Percentiles rank a stretch among this genome's conserved stretches.
These are phyloP conservation scores for Lithospermum erythrorhizon DNA, from an alignment of 257 asterid genomes.

Conservation along the genomic window DNA sequence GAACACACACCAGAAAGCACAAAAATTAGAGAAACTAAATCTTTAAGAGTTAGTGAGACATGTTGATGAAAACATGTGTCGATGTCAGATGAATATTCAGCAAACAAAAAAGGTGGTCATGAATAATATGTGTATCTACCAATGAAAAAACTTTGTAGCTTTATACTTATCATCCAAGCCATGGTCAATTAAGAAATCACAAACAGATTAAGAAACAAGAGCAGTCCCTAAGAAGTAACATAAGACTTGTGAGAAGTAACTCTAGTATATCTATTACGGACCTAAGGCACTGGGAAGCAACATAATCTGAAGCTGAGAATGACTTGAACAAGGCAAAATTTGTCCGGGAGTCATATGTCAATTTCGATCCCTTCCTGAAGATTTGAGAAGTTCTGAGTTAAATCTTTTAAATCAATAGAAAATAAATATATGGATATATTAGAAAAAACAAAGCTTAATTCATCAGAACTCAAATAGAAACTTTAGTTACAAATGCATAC, in stretches of 20 bases:
- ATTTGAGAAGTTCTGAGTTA: conserved; percentile 9
- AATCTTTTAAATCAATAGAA: not conserved
- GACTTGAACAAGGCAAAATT: conserved; percentile 81
- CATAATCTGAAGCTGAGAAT: conserved; percentile 82
- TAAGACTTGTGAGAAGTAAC: not conserved
- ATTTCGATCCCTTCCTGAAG: conserved; percentile 46
- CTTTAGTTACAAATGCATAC: conserved; percentile 31
- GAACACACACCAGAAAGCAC: too few species aligned
- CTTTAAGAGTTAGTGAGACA: too few species aligned
- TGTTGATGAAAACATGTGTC: too few species aligned
- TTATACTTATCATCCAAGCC: too few species aligned
- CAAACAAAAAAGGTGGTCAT: too few species aligned
- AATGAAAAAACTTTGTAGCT: too few species aligned
- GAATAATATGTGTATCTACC: too few species aligned
- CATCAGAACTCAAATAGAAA: not conserved
- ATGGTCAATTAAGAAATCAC: too few species aligned
- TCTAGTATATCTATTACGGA: conserved; percentile 8
- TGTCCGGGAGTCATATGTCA: conserved; percentile 70
- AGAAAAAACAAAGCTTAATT: conserved; percentile 4
- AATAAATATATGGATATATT: not conserved
- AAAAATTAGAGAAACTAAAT: too few species aligned
- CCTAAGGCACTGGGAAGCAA: conserved; percentile 95
- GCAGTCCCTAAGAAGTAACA: too few species aligned
- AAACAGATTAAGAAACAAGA: too few species aligned
- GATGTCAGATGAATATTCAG: too few species aligned